Base-by-base conservation (phyloP, 2,329 filamentous ascomycete species). In the Malbranchea zuffiana region DNA sequence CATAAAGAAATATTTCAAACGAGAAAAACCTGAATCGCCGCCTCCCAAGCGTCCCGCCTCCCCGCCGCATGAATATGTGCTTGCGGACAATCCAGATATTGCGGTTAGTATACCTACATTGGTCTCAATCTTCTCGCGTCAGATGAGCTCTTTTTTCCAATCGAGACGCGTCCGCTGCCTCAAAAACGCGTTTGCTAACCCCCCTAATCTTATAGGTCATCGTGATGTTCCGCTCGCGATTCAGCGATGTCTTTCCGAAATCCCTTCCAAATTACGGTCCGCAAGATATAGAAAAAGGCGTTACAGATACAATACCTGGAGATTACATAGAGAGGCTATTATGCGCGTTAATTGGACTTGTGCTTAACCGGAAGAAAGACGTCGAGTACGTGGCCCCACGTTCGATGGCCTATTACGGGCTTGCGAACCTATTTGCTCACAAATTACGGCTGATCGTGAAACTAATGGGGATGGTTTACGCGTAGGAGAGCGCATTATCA, bases 361-460 rank as follows among this genome's bases (percentile, higher is more conserved):
- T 95, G 38, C 70, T 98, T 53, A 98, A 98, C 62, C 80, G 90
- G 60, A 96, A 98, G 69, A 94, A 98, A 59, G 87, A 94, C 64
- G 83, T 96, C 57, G 94, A 98, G 90, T 96, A 75, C 62, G 85
- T 67, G 47, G 44, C 45, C 45, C 55, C 55, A 51, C 39, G 17
- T 21, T 19, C 13, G 11, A n/a, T n/a, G n/a, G n/a, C n/a, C n/a
- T n/a, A n/a, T n/a, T n/a, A n/a, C n/a, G n/a, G n/a, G n/a, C n/a
- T n/a, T n/a, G n/a, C n/a, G n/a, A n/a, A n/a, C n/a, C n/a, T n/a
- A n/a, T n/a, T n/a, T n/a, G n/a, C n/a, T n/a, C n/a, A n/a, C n/a
- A n/a, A n/a, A n/a, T n/a, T n/a, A n/a, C n/a, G n/a, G n/a, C n/a
- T n/a, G n/a, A n/a, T n/a, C n/a, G n/a, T 8, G 8, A 30, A 8